Conservation (phyloP, 371 early-diverging fungal species). For the Amoeboaphelidium protococcarum region DNA sequence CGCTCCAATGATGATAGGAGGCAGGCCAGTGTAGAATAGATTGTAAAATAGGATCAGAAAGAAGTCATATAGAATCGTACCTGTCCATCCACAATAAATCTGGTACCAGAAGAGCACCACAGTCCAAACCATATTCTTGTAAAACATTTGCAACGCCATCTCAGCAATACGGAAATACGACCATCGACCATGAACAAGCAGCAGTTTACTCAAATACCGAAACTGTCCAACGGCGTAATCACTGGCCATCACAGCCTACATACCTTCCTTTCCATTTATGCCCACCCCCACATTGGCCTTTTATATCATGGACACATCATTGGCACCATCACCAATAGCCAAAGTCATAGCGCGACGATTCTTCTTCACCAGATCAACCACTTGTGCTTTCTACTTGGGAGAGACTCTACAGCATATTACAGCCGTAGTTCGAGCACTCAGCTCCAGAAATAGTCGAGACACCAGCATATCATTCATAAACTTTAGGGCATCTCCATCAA, state of each 20-base stretch:
- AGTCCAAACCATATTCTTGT: not conserved
- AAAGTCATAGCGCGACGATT: slow-evolving; percentile 39
- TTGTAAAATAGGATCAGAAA: slow-evolving; percentile 37
- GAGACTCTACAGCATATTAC: slow-evolving; percentile 69
- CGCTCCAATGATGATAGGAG: slow-evolving; percentile 28
- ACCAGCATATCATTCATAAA: slow-evolving; percentile 30
- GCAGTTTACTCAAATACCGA: slow-evolving; percentile 32
- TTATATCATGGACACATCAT: slow-evolving; percentile 80
- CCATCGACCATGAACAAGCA: slow-evolving; percentile 10
- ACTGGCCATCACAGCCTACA: slow-evolving; percentile 70
- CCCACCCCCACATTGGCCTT: slow-evolving; percentile 66
- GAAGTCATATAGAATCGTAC: not conserved
- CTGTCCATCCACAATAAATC: slow-evolving; percentile 30
- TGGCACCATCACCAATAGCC: slow-evolving; percentile 68
- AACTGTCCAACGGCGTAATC: slow-evolving; percentile 78
- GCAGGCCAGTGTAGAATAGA: slow-evolving; percentile 39
- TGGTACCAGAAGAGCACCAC: slow-evolving; percentile 54
- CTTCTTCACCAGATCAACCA: slow-evolving; percentile 34
- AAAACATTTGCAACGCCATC: not conserved
- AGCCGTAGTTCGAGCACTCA: slow-evolving; percentile 36
- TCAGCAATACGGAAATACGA: not conserved
- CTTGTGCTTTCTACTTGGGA: slow-evolving; percentile 67
- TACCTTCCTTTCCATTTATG: slow-evolving; percentile 73
- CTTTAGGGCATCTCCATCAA: slow-evolving; percentile 67
- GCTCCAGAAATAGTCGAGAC: slow-evolving; percentile 23